Evolutionary conservation across 108 stramenopile species (phyloP), one percentile per base, ranked within the genome.

Genomic region (Fragilaria crotonensis): DNA sequence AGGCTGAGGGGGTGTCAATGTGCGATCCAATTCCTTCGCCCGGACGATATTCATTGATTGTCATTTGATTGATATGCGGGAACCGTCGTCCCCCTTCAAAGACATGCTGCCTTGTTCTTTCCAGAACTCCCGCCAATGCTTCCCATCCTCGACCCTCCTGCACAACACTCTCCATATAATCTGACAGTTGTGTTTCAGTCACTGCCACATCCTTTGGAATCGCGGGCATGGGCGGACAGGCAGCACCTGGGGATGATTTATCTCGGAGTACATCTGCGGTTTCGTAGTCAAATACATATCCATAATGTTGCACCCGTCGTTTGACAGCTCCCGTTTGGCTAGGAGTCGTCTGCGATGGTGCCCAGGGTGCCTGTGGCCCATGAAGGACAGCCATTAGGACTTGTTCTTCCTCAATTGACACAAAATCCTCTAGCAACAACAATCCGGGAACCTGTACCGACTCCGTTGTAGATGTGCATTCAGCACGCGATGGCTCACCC

Each of bases 261-360:
- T 77, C 67, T 31, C 93, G 77, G 44, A 90, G 62, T 18, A 94
- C 89, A 80, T 94, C 73, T 5, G 85, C 81, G 33, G 87, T 84
- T 54, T 79, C 68, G 57, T 94, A 94, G 64, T 94, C 93, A 73
- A 94, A 94, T 20, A 94, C 93, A 68, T 94, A 94, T 32, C 93
- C 93, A 63, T 90, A 94, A 68, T 94, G 93, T 63, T 93, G 90
- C 4, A 93, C 90, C 5, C 72, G 60, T 32, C 90, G 69, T 57
- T 76, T 76, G 30, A 93, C 84, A 4, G 54, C 32, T 25, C 87
- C 87, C 17, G 80, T 78, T 22, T 72, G 76, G 22, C 62, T 67
- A 26, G 62, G 74, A 26, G 76, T 89, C 22, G 28, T 58, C 59
- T 89, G 90, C 20, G 59, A 46, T 5, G 87, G 90, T 33, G 90